phyloP scores from a whole-genome alignment of 2,329 filamentous ascomycete species.

The Aspergillus uvarum region DNA sequence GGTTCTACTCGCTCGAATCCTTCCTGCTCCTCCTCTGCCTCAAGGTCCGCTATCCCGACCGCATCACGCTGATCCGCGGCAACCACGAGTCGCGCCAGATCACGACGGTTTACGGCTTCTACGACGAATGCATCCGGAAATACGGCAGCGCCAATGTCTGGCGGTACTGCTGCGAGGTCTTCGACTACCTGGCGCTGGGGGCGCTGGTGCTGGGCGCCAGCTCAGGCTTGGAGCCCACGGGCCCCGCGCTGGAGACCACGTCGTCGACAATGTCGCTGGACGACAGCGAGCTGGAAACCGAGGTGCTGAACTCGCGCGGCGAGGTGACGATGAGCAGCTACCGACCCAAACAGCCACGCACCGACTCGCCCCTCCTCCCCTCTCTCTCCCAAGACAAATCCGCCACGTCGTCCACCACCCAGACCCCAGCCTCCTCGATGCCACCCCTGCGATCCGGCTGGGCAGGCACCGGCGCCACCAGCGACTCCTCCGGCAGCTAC shows the following conservation, averaged over 20 bases:
- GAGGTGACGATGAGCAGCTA: constrained; percentile 66
- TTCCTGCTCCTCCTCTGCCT: constrained; percentile 93
- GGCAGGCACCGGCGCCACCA: constrained; percentile 76
- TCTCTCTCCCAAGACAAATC: constrained; percentile 37
- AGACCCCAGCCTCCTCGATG: constrained; percentile 45
- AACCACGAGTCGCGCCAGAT: constrained; percentile 97
- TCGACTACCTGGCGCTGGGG: constrained; percentile 91
- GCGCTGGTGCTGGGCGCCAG: constrained; percentile 86
- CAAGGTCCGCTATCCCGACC: constrained; percentile 95
- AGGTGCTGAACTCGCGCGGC: constrained; percentile 83
- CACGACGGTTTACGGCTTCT: constrained; percentile 96
- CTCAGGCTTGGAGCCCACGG: constrained; percentile 62
- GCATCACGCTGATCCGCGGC: constrained; percentile 91
- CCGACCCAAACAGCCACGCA: constrained; percentile 18
- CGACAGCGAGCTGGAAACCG: constrained; percentile 81
- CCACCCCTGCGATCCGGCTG: constrained; percentile 62
- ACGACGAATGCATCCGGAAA: constrained; percentile 93
- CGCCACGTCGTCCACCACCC: constrained; percentile 41
- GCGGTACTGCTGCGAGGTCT: constrained; percentile 96
- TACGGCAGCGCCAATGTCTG: constrained; percentile 97
- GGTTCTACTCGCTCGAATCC: constrained; percentile 96
- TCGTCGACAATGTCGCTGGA: constrained; percentile 54
- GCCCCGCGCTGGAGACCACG: constrained; percentile 46
- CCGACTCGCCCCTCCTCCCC: constrained; percentile 28
- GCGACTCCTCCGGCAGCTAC: constrained; percentile 58